Conservation (phyloP, 371 early-diverging fungal genomes). For the Apophysomyces sp. region DNA sequence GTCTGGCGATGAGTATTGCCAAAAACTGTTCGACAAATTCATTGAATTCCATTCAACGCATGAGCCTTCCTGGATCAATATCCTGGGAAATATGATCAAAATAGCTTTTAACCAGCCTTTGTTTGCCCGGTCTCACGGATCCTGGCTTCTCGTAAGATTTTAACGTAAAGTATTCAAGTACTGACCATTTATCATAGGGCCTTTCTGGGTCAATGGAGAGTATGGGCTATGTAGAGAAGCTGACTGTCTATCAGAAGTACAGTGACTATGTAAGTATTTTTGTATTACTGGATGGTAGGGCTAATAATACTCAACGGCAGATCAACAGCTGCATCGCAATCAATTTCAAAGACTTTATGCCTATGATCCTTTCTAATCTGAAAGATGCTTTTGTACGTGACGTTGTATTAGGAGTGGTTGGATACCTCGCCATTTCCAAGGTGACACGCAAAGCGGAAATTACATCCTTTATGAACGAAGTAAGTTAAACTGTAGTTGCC, state of each 20-base stretch:
- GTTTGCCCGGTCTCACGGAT: constrained; percentile 26
- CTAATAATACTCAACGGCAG: constrained; percentile 11
- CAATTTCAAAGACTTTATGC: constrained; percentile 24
- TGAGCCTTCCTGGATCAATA: constrained; percentile 40
- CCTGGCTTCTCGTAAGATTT: constrained; percentile 27
- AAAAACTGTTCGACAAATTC: constrained; percentile 51
- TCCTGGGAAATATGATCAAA: constrained; percentile 33
- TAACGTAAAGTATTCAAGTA: neutral
- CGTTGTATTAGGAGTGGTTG: constrained; percentile 30
- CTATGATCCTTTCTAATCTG: constrained; percentile 11
- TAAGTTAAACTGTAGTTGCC: too few species aligned
- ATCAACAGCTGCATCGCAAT: constrained; percentile 26
- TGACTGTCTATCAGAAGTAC: constrained; percentile 28
- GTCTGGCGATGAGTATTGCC: constrained; percentile 14
- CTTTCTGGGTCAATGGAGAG: neutral
- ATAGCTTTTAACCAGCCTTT: constrained; percentile 35
- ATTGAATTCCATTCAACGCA: constrained; percentile 19
- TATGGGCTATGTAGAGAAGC: constrained; percentile 7
- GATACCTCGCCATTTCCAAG: constrained; percentile 24
- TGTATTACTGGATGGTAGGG: neutral
- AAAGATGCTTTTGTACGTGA: constrained; percentile 12
- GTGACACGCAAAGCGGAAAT: constrained; percentile 11
- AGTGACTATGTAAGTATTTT: constrained; percentile 21
- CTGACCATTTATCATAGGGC: constrained; percentile 3
- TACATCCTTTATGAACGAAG: constrained; percentile 15